phyloP scores from a whole-genome alignment of 768 basidiomycete species.

The Trametes meyenii region DNA sequence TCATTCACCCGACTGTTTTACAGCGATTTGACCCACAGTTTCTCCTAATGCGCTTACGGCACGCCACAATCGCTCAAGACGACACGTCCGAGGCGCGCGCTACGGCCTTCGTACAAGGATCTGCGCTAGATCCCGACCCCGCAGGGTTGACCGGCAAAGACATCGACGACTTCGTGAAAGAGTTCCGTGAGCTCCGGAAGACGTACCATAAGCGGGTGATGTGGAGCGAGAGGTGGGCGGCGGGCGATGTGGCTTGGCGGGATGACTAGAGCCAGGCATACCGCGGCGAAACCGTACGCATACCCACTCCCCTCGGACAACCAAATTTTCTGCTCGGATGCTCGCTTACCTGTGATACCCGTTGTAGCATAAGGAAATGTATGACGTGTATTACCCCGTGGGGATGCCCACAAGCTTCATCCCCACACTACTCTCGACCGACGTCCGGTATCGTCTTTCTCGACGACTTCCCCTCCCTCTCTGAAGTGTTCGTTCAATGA shows the following conservation, averaged over 20 bases:
- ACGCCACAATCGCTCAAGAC: conserved; percentile 89
- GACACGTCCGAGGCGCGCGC: conserved; percentile 86
- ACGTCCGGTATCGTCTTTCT: not conserved
- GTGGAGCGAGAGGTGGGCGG: conserved; percentile 87
- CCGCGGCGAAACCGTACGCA: not conserved
- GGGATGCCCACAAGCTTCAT: no score
- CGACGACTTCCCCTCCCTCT: no score
- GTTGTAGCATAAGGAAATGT: conserved; percentile 14
- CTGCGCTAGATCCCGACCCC: conserved; percentile 33
- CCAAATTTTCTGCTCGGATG: not conserved
- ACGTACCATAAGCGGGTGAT: conserved; percentile 92
- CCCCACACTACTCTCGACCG: not conserved
- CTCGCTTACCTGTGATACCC: conserved; percentile 6
- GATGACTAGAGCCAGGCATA: conserved; percentile 49
- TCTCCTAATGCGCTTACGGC: conserved; percentile 82
- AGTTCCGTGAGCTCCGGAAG: conserved; percentile 86
- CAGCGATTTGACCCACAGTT: conserved; percentile 88
- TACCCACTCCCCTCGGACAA: not conserved
- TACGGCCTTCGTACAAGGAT: conserved; percentile 76
- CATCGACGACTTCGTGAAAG: conserved; percentile 84
- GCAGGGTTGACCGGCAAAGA: conserved; percentile 45
- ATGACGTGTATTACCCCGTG: conserved; percentile 5
- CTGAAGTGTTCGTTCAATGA: no score
- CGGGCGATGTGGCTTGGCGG: conserved; percentile 84
- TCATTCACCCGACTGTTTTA: not conserved